Percentiles rank a stretch among this genome's conserved stretches.
Conservation (phyloP, 768 basidiomycete genomes). For the Pleurotus tuoliensis region DNA sequence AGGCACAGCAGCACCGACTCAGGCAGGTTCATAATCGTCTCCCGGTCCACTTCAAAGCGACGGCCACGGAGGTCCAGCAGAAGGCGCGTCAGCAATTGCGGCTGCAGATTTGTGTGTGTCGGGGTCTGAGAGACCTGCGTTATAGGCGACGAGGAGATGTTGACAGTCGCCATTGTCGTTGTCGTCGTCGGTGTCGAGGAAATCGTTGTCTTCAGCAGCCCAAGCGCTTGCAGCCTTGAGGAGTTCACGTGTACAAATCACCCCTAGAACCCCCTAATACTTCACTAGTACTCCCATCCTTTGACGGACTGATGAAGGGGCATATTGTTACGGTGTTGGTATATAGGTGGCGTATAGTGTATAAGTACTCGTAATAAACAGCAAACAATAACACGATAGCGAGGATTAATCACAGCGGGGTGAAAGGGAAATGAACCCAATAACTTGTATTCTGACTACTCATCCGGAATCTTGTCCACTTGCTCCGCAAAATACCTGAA, state of each 20-base stretch:
- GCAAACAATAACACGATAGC: background rate
- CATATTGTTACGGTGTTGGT: too few relatives aligned
- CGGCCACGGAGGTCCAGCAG: slow-evolving; percentile 88
- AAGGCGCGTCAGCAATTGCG: slow-evolving; percentile 83
- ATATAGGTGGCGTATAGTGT: too few relatives aligned
- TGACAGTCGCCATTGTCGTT: slow-evolving; percentile 31
- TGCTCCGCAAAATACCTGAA: background rate
- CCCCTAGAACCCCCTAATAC: too few relatives aligned
- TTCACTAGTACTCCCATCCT: too few relatives aligned
- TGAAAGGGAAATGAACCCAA: too few relatives aligned
- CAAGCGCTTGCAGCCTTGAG: background rate
- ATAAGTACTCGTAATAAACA: background rate
- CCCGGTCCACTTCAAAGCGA: slow-evolving; percentile 93
- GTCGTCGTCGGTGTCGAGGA: background rate
- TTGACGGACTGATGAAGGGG: too few relatives aligned
- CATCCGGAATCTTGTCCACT: slow-evolving; percentile 1
- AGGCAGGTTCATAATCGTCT: slow-evolving; percentile 97
- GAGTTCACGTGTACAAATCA: too few relatives aligned
- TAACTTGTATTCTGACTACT: background rate
- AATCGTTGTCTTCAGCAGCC: background rate
- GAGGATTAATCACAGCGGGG: background rate
- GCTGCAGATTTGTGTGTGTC: slow-evolving; percentile 70
- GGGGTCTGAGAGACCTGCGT: slow-evolving; percentile 63
- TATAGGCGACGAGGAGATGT: slow-evolving; percentile 47
- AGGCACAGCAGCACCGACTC: slow-evolving; percentile 95